Percentiles rank a stretch among this genome's conserved stretches.
Conservation (phyloP, 805 yeast species). For the Starmerella stigmatis region DNA sequence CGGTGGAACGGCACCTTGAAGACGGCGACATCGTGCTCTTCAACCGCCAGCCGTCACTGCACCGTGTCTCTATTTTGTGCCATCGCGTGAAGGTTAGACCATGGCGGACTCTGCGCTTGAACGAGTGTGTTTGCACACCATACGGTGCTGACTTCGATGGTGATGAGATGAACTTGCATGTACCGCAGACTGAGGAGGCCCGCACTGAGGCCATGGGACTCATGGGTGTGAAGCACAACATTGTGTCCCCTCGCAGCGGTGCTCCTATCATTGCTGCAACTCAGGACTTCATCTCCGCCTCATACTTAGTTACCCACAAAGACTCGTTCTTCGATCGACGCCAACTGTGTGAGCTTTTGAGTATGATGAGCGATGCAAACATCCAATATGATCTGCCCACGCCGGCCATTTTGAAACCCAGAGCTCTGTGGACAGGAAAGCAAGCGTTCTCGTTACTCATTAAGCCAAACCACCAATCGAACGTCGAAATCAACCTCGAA, state of each 20-base stretch:
- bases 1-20: slow-evolving; percentile 92
- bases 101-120: slow-evolving; percentile 93
- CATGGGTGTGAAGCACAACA: slow-evolving; percentile 95
- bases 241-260: slow-evolving; percentile 93
- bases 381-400: slow-evolving; percentile 88
- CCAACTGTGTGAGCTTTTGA: slow-evolving; percentile 63
- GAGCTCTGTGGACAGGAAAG: slow-evolving; percentile 90
- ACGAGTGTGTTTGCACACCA: slow-evolving; percentile 98
- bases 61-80: slow-evolving; percentile 82
- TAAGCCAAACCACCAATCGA: slow-evolving; percentile 63
- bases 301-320: slow-evolving; percentile 82
- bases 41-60: slow-evolving; percentile 96
- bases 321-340: slow-evolving; percentile 89
- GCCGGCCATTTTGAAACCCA: slow-evolving; percentile 86
- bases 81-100: slow-evolving; percentile 95
- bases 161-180: slow-evolving; percentile 98
- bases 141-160: slow-evolving; percentile 99
- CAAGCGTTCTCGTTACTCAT: slow-evolving; percentile 85
- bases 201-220: slow-evolving; percentile 96
- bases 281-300: slow-evolving; percentile 97
- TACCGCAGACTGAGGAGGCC: slow-evolving; percentile 98
- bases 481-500: slow-evolving; percentile 80
- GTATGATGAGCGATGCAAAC: slow-evolving; percentile 94
- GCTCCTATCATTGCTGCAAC: slow-evolving; percentile 99
- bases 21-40: slow-evolving; percentile 94